A percentile compares a stretch with the other conserved stretches of the same genome.
Evolutionary conservation across 768 basidiomycete species (phyloP).

Genomic region (Tulasnella sp.): DNA sequence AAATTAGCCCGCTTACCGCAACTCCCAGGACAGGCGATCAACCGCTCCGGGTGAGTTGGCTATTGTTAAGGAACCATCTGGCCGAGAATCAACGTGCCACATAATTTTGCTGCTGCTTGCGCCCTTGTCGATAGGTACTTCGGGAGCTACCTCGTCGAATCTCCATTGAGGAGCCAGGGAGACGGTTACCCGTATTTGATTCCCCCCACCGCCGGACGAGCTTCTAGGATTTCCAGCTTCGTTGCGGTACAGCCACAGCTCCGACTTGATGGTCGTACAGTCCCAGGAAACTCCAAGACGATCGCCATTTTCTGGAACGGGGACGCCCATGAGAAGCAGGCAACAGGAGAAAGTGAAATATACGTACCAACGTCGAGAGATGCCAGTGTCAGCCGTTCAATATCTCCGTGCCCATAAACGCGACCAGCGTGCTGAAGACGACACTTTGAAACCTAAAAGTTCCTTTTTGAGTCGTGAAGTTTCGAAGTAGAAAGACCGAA

Average conservation of each 20-base stretch:
- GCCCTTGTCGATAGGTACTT: not conserved
- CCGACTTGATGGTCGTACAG: not conserved
- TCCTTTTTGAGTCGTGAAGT: not conserved
- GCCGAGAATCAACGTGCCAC: conserved; percentile 6
- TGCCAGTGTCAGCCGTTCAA: conserved; percentile 7
- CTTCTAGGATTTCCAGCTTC: not conserved
- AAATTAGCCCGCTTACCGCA: not conserved
- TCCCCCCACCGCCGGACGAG: not conserved
- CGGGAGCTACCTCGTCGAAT: conserved; percentile 1
- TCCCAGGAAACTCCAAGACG: conserved; percentile 21
- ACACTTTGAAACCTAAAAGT: conserved; percentile 3
- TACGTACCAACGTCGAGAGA: conserved; percentile 5
- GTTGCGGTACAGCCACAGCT: not conserved
- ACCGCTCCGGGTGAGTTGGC: not conserved
- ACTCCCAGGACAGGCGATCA: conserved; percentile 8
- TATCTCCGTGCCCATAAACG: conserved; percentile 12
- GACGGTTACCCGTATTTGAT: conserved; percentile 1
- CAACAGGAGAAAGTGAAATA: not conserved
- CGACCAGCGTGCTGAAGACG: conserved; percentile 14
- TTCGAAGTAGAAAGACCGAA: not conserved
- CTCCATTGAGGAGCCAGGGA: not conserved
- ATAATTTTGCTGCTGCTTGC: not conserved
- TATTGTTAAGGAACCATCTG: conserved; percentile 1
- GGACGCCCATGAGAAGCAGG: no score
- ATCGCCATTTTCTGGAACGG: conserved; percentile 15